Evolutionary conservation across 1,284 basidiomycete species (phyloP), one percentile per base, ranked within the genome.

Genomic region (Puccinia horiana): DNA sequence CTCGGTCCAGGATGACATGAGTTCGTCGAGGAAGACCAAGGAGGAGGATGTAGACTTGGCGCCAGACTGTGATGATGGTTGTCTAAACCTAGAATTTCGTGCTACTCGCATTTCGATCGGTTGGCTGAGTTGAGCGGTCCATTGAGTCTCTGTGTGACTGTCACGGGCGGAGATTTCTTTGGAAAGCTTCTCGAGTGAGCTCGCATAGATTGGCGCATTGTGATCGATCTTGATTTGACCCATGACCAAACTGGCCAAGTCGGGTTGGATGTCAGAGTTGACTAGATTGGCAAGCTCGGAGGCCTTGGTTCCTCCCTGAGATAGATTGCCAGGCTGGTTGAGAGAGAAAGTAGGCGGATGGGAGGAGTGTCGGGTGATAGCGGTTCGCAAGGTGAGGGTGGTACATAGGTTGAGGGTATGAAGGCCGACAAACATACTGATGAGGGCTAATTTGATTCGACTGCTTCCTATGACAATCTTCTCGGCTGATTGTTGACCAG

Each of bases 351-450:
- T 37, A 32, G 69, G 83, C 42, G 85, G 85, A 42, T 85, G 85
- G 26, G 84, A 84, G 61, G 86, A 85, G 85, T 91, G 90, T 73
- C 91, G 90, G 37, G 89, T 90, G 84, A 92, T 87, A 0, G 91
- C 90, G 0, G 91, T 90, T 75, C 91, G 90, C 56, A 93, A 91
- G 0, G 95, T 93, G 75, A 99, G 90, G 0, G 96, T 96, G 0
- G 96, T 94, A 87, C 93, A 93, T 82, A 98, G 90, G 89, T 98
- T 99, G 84, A 98, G 90, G 81, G 95, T 91, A 86, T 98, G 95
- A 0, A 98, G 88, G 0, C 91, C 92, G 84, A 96, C 89, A 90
- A 98, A 97, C 2, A 94, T 92, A 47, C 72, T 67, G 29, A 82
- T 58, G 0, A 82, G 52, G 63, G 58, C 61, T 5, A 82, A 47